These are phyloP conservation scores for Gracilaria gracilis DNA, from an alignment of 23 red algal genomes.

Conservation along the genomic window DNA sequence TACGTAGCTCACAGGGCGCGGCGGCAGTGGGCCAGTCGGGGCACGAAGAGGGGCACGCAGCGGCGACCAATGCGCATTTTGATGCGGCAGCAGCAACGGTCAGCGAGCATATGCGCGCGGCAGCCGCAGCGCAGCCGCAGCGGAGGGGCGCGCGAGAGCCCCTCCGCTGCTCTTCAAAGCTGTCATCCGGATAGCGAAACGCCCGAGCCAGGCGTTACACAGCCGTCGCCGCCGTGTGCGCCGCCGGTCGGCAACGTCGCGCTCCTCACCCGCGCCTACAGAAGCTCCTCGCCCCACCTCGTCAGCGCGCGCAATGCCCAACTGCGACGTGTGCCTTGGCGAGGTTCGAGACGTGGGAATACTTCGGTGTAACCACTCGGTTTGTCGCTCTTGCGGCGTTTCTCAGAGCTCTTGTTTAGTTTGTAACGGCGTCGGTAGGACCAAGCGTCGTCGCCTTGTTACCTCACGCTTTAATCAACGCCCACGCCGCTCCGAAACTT, in stretches of 20 bases:
- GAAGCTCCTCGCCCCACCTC: neutral
- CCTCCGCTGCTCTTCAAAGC: neutral
- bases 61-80: neutral
- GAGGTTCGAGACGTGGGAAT: conserved; percentile 52
- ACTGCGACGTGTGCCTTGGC: conserved; percentile 52
- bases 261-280: neutral
- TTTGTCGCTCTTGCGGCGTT: conserved; percentile 48
- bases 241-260: neutral
- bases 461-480: conserved; percentile 13
- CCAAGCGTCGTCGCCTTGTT: conserved; percentile 33
- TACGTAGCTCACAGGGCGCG: too few species aligned
- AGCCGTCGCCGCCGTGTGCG: neutral
- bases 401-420: conserved; percentile 49
- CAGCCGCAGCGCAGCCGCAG: neutral
- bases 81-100: neutral
- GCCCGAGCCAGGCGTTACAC: neutral
- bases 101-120: neutral
- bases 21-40: neutral
- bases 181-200: neutral
- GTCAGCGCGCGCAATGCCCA: conserved; percentile 19
- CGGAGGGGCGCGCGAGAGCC: neutral
- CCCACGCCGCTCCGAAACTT: neutral
- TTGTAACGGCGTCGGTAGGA: conserved; percentile 26
- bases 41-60: neutral
- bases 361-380: conserved; percentile 32